A percentile compares a stretch with the other conserved stretches of the same genome.
These are phyloP conservation scores for Backusella tarrabulga DNA, from an alignment of 192 early-diverging fungal genomes.

Conservation along the genomic window DNA sequence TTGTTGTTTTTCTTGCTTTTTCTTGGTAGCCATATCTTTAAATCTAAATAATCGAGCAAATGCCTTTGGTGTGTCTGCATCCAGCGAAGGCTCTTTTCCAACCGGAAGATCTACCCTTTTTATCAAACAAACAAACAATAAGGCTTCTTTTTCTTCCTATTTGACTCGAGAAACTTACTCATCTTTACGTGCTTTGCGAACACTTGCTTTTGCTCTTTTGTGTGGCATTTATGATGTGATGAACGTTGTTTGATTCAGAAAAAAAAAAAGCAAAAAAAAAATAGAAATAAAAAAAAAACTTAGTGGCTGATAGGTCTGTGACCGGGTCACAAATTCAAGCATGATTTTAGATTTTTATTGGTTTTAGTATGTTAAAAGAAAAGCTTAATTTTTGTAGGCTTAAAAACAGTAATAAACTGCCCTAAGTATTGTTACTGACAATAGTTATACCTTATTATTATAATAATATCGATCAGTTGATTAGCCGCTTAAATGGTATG, in stretches of 20 bases:
- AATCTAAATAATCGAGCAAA: conserved; percentile 41
- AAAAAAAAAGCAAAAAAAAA: not conserved
- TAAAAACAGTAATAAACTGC: not conserved
- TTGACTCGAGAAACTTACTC: conserved; percentile 8
- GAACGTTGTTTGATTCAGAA: not conserved
- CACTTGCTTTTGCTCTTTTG: conserved; percentile 32
- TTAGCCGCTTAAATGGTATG: not conserved
- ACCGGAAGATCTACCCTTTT: conserved; percentile 38
- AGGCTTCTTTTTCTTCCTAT: not conserved
- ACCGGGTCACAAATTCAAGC: not conserved
- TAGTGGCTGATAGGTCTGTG: not conserved
- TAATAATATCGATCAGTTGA: not conserved
- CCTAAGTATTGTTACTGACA: not conserved
- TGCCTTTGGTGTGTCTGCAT: conserved; percentile 41
- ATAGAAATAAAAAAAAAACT: not conserved
- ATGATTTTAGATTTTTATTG: not conserved
- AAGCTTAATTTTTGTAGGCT: too few species aligned
- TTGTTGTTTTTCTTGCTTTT: conserved; percentile 16
- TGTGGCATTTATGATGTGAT: conserved; percentile 19
- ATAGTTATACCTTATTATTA: not conserved
- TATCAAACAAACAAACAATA: not conserved
- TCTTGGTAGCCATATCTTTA: conserved; percentile 34
- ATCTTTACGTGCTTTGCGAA: conserved; percentile 22
- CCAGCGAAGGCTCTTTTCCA: conserved; percentile 14
- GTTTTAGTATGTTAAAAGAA: not conserved